Conservation (phyloP, 2,329 filamentous ascomycete genomes). For the Lecanicillium sp. region DNA sequence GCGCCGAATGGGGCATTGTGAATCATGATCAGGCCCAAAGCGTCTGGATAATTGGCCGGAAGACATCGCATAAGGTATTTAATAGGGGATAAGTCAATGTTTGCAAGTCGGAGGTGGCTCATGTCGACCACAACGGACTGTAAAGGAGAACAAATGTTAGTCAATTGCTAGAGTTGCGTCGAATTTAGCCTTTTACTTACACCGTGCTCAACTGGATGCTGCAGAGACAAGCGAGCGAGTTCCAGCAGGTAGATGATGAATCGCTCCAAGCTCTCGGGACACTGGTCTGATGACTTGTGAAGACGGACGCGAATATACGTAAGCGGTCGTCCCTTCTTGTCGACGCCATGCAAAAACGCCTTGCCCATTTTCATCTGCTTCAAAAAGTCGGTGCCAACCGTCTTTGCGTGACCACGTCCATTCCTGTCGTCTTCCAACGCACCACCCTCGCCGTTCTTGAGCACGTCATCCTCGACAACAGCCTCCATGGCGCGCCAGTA, state of each 20-base stretch:
- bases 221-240: constrained; percentile 70
- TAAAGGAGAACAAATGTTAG: constrained; percentile 13
- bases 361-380: constrained; percentile 78
- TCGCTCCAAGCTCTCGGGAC: constrained; percentile 64
- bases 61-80: constrained; percentile 97
- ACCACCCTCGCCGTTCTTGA: constrained; percentile 58
- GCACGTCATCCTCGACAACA: constrained; percentile 77
- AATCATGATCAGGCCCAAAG: constrained; percentile 72
- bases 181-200: constrained; percentile 40
- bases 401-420: constrained; percentile 51
- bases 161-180: not conserved
- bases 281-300: constrained; percentile 70
- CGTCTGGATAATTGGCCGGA: constrained; percentile 90
- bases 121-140: constrained; percentile 85
- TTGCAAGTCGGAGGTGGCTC: constrained; percentile 76
- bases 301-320: constrained; percentile 70
- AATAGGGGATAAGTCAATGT: constrained; percentile 89
- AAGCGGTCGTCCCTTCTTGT: constrained; percentile 71
- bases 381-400: constrained; percentile 63
- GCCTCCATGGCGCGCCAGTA: constrained; percentile 74
- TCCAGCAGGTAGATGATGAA: constrained; percentile 87
- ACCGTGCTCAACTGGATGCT: constrained; percentile 72
- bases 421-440: constrained; percentile 49
- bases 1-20: constrained; percentile 92
- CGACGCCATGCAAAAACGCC: constrained; percentile 74